These are phyloP conservation scores for Candida michaelii DNA, from an alignment of 805 yeast genomes.

Conservation along the genomic window DNA sequence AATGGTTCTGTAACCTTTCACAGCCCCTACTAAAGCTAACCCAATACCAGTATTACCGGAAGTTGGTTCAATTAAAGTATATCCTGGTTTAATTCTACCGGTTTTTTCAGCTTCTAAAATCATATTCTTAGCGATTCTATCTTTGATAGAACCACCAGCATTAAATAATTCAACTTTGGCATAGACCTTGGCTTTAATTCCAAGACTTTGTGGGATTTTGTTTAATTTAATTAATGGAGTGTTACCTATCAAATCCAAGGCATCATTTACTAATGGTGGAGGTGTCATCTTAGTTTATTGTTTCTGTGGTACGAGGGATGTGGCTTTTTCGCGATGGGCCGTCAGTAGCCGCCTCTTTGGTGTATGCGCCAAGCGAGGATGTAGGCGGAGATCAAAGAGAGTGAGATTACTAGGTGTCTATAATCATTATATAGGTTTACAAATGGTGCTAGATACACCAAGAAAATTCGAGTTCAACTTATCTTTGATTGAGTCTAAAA, in stretches of 20 bases:
- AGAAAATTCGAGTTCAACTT: too few species aligned
- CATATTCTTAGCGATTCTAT: constrained; percentile 85
- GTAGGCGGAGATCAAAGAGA: too few species aligned
- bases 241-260: constrained; percentile 78
- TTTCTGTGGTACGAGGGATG: constrained; percentile 1
- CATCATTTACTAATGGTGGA: constrained; percentile 45
- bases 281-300: constrained; percentile 13
- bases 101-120: constrained; percentile 77
- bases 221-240: constrained; percentile 77
- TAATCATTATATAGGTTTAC: too few species aligned
- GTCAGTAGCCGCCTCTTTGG: constrained; percentile 2
- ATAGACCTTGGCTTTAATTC: constrained; percentile 67
- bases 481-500: too few species aligned
- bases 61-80: constrained; percentile 84
- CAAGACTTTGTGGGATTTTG: constrained; percentile 72
- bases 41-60: constrained; percentile 94
- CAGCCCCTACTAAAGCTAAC: constrained; percentile 82
- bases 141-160: constrained; percentile 89
- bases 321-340: constrained; percentile 5
- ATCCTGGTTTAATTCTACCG: constrained; percentile 81
- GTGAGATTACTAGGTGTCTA: too few species aligned
- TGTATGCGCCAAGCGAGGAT: too few species aligned
- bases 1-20: constrained; percentile 81
- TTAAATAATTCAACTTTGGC: constrained; percentile 83
- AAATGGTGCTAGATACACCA: too few species aligned